Evolutionary conservation across 768 basidiomycete species (phyloP), one percentile per base, ranked within the genome.

Genomic region (Lepiota brunneoincarnata): DNA sequence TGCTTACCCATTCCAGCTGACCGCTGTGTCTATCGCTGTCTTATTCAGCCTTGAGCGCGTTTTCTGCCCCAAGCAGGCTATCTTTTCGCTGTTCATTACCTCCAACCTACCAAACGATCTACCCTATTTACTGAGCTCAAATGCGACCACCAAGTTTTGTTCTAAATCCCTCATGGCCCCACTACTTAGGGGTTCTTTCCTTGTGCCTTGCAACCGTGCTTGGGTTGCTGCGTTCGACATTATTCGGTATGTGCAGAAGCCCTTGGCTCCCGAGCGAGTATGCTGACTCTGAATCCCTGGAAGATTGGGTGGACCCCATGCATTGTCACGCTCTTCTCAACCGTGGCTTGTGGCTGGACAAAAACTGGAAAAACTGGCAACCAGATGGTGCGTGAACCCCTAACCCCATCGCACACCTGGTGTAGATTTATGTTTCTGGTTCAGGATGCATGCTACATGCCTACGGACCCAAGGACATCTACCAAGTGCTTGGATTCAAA

Each of bases 371-470:
- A 56, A 87, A 86, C 62, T 97, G 93, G 93, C 93, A 97, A 65
- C 93, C 93, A 2, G 81, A 91, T 56, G 91, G 93, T 87, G 56
- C 57, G 79, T 67, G 12, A 3, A 31, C 51, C 17, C 31, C 18
- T 53, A 14, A 51, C 35, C n/a, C 36, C 4, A 35, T 40, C 39
- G 23, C 15, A 17, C n/a, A 1, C 35, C 26, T 35, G 20, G 24
- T 26, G 24, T 44, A 40, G 14, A 31, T 4, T 14, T 36, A 28
- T n/a, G 24, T 10, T 4, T 31, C 31, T 10, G 7, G 38, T 38
- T 12, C 59, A 93, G 91, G 90, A 24, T 95, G 93, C 65, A 91
- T 93, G 82, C 76, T 91, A 43, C 72, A 87, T 66, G 63, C 72
- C 28, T 91, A 93, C 66, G 73, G 74, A 47, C 67, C 81, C 4